Conservation (phyloP, 352 stramenopile genomes). For the Plasmopara muralis region DNA sequence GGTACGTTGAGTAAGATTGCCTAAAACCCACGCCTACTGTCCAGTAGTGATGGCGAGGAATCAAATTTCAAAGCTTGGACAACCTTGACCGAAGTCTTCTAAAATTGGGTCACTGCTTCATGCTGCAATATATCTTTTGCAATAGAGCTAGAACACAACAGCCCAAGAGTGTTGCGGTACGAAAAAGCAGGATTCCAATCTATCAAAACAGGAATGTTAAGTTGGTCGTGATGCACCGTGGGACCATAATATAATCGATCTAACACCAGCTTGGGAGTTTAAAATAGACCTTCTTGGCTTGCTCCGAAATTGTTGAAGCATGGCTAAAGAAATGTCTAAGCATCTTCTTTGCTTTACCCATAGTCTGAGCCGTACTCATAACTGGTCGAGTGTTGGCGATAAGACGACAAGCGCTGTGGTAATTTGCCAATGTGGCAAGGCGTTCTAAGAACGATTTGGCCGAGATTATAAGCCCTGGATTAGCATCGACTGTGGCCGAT, state of each 20-base stretch:
- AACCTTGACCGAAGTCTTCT: neutral
- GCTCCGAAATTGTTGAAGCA: no score
- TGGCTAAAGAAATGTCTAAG: no score
- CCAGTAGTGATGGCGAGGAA: neutral
- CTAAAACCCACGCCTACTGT: neutral
- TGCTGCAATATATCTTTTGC: neutral
- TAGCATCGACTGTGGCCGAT: no score
- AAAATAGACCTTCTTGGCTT: neutral
- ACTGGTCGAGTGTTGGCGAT: no score
- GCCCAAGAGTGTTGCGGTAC: neutral
- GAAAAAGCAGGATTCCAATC: neutral
- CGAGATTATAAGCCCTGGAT: no score
- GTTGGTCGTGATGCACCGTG: conserved; percentile 2
- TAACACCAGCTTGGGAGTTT: neutral
- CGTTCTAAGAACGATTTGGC: no score
- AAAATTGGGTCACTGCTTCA: neutral
- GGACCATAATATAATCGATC: conserved; percentile 3
- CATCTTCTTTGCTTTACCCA: no score
- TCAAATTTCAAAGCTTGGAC: neutral
- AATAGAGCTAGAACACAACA: neutral
- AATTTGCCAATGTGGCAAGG: no score
- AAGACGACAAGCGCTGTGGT: no score
- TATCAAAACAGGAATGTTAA: conserved; percentile 1
- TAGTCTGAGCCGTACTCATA: no score
- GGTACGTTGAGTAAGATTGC: neutral